Evolutionary conservation across 176 grass and related monocot genomes (phyloP).

Genomic region (Stipa capillata): DNA sequence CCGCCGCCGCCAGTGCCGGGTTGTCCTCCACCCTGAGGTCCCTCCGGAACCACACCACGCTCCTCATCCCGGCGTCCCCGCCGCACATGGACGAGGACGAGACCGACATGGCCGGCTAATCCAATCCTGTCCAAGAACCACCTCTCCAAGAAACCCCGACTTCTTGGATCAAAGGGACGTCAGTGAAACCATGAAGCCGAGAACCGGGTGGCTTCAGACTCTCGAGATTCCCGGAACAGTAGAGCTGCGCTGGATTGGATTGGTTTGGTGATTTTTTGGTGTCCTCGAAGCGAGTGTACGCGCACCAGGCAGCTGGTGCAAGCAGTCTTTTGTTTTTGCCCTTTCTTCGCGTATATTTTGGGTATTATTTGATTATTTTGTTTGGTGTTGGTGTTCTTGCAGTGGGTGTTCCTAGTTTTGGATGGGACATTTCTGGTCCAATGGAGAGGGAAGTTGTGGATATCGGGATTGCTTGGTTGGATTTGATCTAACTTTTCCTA

Average conservation of each 20-base stretch:
- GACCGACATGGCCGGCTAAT: conserved; percentile 20
- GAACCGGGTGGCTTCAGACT: conserved; percentile 8
- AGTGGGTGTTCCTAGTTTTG: conserved; percentile 8
- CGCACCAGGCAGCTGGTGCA: neutral
- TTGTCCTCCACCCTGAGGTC: conserved; percentile 89
- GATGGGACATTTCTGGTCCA: conserved; percentile 29
- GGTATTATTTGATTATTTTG: conserved; percentile 8
- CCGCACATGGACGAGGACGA: conserved; percentile 34
- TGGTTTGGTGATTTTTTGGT: neutral
- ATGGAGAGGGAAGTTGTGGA: conserved; percentile 35
- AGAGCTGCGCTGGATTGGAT: neutral
- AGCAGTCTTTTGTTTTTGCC: neutral
- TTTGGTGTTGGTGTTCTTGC: conserved; percentile 27
- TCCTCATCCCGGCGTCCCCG: conserved; percentile 33
- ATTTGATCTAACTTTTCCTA: conserved; percentile 36
- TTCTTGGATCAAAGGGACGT: conserved; percentile 15
- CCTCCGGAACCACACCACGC: conserved; percentile 80
- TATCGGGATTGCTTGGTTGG: conserved; percentile 49
- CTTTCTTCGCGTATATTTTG: neutral
- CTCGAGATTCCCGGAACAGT: conserved; percentile 13
- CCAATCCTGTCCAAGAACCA: conserved; percentile 12
- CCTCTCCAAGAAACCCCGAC: neutral
- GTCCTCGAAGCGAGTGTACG: neutral
- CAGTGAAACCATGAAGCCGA: conserved; percentile 9
- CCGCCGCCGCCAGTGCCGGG: conserved; percentile 65